Percentiles rank a stretch among this genome's conserved stretches.
Evolutionary conservation across 148 eudicot species (phyloP).

Genomic region (Vaccinium macrocarpon): DNA sequence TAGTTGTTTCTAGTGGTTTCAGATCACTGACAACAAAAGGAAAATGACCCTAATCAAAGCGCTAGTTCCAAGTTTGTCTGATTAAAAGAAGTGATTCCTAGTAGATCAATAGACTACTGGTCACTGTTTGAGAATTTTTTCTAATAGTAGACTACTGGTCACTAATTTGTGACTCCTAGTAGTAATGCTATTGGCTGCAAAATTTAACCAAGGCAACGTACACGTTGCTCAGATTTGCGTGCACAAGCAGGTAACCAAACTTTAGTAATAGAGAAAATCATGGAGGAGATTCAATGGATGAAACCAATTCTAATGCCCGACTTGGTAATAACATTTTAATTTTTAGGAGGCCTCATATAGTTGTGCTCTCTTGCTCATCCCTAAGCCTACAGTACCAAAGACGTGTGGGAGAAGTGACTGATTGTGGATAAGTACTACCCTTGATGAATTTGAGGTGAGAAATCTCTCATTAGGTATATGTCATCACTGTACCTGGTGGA

Average conservation of each 20-base stretch:
- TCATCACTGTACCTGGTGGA: not conserved
- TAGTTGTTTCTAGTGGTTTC: too few relatives aligned
- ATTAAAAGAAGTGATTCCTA: too few relatives aligned
- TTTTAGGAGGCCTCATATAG: not conserved
- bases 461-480: not conserved
- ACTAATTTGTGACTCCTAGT: not conserved
- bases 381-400: not conserved
- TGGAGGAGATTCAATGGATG: not conserved
- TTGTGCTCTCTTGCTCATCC: not conserved
- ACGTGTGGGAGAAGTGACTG: not conserved
- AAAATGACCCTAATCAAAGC: too few relatives aligned
- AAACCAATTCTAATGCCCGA: not conserved
- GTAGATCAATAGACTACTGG: too few relatives aligned
- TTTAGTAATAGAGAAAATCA: not conserved
- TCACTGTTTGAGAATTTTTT: not conserved
- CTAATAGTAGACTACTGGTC: not conserved
- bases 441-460: not conserved
- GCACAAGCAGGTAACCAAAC: not conserved
- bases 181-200: not conserved
- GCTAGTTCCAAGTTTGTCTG: too few relatives aligned
- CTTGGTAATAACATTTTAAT: not conserved
- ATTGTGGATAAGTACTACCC: not conserved
- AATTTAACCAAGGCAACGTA: too few relatives aligned
- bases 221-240: not conserved
- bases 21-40: too few relatives aligned